Evolutionary conservation across 148 eudicot species (phyloP), one percentile per base, ranked within the genome.

Genomic region (Spergularia marina): DNA sequence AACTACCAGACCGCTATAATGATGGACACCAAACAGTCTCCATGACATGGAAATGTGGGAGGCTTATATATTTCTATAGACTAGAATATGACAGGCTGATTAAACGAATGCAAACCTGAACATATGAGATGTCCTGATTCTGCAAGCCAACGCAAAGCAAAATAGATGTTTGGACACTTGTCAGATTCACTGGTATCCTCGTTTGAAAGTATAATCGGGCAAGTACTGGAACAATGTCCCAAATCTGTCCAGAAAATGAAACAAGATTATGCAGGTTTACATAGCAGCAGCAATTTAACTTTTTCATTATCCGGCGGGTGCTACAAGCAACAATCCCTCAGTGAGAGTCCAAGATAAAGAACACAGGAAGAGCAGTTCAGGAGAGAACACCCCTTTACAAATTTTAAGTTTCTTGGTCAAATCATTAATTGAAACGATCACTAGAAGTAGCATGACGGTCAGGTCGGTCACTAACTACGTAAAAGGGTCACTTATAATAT

Each of bases 111-210:
- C 2, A 30, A 73, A 94, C 98, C 96, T 90, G 91, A 34, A 85
- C 74, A 75, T 81, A 79, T 75, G 97, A 85, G 74, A 92, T 44
- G 69, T 92, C 79, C 60, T 85, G 86, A 34, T 69, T 71, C 83
- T 95, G 99, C 88, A 95, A 89, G 75, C 97, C 97, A 73, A 84
- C 82, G 82, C 96, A 89, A 74, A 95, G 93, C 82, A 95, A 84
- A 73, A 95, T 87, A 55, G 99, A 92, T 78, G 99, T 92, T 79
- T 95, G 97, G 70, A 84, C 82, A 80, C 80, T 84, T 53, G 97
- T 89, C 58, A 95, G 62, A 23, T 90, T 61, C 71, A 95, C 96
- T 17, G 96, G 99, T 76, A 95, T 66, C 78, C 84, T 92, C 81
- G 81, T 92, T 83, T 67, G 77, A 79, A 92, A 92, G 83, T 89